These are phyloP conservation scores for Boletus rex-veris DNA, from an alignment of 768 basidiomycete species.

Conservation along the genomic window DNA sequence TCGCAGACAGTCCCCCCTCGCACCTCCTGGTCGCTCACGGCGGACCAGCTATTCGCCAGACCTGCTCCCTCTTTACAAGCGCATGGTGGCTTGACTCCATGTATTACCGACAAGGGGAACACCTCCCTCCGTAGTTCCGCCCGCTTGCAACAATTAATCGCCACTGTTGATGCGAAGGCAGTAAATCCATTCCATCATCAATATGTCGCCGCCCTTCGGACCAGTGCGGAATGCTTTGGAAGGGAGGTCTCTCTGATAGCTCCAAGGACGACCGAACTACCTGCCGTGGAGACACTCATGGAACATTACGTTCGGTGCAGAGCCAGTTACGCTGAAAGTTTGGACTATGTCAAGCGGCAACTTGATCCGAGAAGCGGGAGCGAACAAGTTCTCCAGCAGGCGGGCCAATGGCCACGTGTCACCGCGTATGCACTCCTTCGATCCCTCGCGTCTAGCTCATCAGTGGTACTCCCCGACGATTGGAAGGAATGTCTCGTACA, in stretches of 20 bases:
- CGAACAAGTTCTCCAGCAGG: conserved; percentile 16
- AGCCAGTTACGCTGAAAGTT: not conserved
- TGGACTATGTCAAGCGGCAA: not conserved
- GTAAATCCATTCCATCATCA: conserved; percentile 11
- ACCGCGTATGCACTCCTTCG: conserved; percentile 31
- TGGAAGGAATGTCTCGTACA: conserved; percentile 33
- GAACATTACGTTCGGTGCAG: conserved; percentile 9
- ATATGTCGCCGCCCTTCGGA: conserved; percentile 8
- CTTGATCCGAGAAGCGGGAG: conserved; percentile 14
- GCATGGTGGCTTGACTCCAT: not conserved
- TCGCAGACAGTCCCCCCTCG: not conserved
- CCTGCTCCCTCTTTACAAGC: not conserved
- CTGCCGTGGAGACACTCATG: not conserved
- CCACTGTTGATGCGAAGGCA: not conserved
- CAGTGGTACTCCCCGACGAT: conserved; percentile 5
- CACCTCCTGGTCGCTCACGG: not conserved
- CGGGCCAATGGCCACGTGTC: conserved; percentile 39
- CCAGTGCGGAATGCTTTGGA: conserved; percentile 9
- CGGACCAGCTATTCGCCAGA: conserved; percentile 7
- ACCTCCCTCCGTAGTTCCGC: not conserved
- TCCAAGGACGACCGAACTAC: not conserved
- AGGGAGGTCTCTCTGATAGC: not conserved
- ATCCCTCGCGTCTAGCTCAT: conserved; percentile 27
- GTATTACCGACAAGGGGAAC: not conserved
- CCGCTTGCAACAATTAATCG: conserved; percentile 7